Base-by-base conservation (phyloP, 345 rosid genomes). In the Camelina neglecta region DNA sequence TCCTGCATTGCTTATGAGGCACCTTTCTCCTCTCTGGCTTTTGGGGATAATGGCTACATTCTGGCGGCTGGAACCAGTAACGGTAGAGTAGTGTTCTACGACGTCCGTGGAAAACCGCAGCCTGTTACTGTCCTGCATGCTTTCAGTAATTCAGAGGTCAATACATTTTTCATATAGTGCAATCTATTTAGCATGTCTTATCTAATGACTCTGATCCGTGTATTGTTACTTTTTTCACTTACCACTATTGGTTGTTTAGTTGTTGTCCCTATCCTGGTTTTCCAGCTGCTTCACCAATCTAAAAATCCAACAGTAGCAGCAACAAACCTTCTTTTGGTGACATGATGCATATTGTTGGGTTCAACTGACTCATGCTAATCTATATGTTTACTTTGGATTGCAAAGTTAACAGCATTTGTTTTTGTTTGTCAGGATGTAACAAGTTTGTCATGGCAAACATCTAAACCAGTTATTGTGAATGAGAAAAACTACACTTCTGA, bases 381-480 rank as follows among this genome's bases (percentile, higher is more conserved):
- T 11, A 48, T 48, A 58, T 11, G 7, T n/a, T n/a, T 9, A 74
- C 50, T 60, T 50, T 59, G 54, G 60, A 29, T 29, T 33, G 13
- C 56, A 33, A 55, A 60, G 58, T 41, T 39, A 50, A 66, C 67
- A 66, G 11, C 26, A 4, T 60, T 65, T 65, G 15, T 59, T 67
- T 18, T n/a, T 15, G 15, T 60, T 51, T 26, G 62, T 75, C 85
- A 96, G 99, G 98, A 93, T 53, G 95, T 96, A 71, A 81, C 97
- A 57, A 91, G 98, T 85, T 87, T 96, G 77, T 88, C 97, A 82
- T 96, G 97, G 98, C 98, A 96, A 84, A 91, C 97, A 85, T 89
- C 92, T 69, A 93, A 93, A 87, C 92, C 98, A 67, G 85, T 87
- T 65, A 63, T 81, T 61, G 89, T 96, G 65, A 91, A 89, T 79